These are phyloP conservation scores for Nicotiana noctiflora DNA, from an alignment of 257 asterid species.

Conservation along the genomic window DNA sequence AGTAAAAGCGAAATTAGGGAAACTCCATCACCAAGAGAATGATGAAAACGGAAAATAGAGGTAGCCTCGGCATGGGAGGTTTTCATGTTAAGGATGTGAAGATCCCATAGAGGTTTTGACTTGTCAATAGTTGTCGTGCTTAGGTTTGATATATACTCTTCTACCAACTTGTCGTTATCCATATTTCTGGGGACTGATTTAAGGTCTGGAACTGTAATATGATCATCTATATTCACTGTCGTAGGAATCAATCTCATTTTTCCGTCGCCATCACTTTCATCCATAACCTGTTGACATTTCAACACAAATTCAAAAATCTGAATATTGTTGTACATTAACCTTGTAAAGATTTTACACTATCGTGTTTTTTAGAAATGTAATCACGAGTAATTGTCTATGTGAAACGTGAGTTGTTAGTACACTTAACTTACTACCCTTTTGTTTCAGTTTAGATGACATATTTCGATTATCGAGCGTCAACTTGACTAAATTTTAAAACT, in stretches of 20 bases:
- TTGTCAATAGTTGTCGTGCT: neutral
- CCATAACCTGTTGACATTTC: neutral
- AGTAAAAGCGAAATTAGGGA: neutral
- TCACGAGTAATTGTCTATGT: too few relatives aligned
- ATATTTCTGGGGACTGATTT: neutral
- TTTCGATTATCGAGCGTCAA: too few relatives aligned
- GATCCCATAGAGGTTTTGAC: neutral
- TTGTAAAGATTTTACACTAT: too few relatives aligned
- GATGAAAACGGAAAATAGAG: neutral
- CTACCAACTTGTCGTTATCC: neutral
- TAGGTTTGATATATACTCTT: neutral
- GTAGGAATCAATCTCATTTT: conserved; percentile 1
- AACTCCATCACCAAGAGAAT: neutral
- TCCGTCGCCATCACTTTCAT: neutral
- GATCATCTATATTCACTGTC: neutral
- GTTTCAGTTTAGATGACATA: too few relatives aligned
- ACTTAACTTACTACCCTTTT: too few relatives aligned
- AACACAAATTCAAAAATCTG: too few relatives aligned
- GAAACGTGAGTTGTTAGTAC: too few relatives aligned
- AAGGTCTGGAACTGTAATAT: neutral
- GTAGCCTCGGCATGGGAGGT: neutral
- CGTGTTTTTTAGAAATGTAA: too few relatives aligned
- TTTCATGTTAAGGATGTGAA: neutral
- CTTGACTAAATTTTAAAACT: too few relatives aligned
- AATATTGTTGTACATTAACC: too few relatives aligned